These are phyloP conservation scores for Colletotrichum filicis DNA, from an alignment of 2,329 filamentous ascomycete genomes.

Conservation along the genomic window DNA sequence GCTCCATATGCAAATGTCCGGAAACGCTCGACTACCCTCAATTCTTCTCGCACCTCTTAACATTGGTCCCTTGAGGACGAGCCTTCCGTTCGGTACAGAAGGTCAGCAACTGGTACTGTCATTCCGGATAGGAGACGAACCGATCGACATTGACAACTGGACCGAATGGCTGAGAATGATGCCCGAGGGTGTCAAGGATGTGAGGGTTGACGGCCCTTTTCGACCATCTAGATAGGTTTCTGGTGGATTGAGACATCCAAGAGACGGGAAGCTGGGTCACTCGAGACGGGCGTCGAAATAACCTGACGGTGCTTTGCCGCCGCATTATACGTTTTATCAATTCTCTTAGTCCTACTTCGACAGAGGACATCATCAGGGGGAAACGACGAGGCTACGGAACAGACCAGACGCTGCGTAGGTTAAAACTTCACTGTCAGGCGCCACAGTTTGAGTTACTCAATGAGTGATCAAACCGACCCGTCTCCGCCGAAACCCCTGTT, in stretches of 20 bases:
- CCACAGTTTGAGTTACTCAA: too few relatives aligned
- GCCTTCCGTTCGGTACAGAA: conserved; percentile 54
- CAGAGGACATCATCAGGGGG: background rate
- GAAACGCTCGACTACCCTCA: conserved; percentile 64
- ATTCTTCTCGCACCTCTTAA: conserved; percentile 65
- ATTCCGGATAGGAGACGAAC: conserved; percentile 62
- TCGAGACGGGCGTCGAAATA: conserved; percentile 47
- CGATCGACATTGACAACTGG: conserved; percentile 64
- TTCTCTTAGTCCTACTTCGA: background rate
- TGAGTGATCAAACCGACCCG: background rate
- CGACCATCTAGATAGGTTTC: conserved; percentile 47
- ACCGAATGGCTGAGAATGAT: conserved; percentile 68
- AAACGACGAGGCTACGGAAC: background rate
- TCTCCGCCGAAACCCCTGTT: background rate
- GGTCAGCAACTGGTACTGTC: conserved; percentile 61
- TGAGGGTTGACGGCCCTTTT: conserved; percentile 65
- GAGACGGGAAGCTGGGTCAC: background rate
- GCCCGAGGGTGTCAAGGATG: conserved; percentile 66
- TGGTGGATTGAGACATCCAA: background rate
- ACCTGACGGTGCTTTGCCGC: background rate
- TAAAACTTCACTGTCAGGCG: background rate
- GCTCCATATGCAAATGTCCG: conserved; percentile 66
- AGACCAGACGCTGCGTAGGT: background rate
- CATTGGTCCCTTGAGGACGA: conserved; percentile 49
- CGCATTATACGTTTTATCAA: conserved; percentile 27